These are phyloP conservation scores for Chlamydomonas sphaeroides DNA, from an alignment of 139 green algal species.

Conservation along the genomic window DNA sequence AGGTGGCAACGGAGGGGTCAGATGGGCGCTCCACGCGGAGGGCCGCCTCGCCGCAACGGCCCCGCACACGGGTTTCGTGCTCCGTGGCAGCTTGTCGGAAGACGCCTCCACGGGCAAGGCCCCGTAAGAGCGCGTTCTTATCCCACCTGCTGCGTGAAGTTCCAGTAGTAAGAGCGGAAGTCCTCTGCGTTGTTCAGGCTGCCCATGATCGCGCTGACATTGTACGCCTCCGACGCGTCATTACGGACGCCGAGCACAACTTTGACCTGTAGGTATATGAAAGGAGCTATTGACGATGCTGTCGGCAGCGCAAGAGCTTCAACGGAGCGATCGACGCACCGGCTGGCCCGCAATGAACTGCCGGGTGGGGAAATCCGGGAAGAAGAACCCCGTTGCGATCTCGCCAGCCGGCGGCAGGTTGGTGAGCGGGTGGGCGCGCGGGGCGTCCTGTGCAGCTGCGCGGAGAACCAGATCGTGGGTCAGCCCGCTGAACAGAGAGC, in stretches of 20 bases:
- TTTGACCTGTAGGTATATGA: conserved; percentile 50
- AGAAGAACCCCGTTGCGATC: conserved; percentile 46
- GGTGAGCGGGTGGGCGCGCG: conserved; percentile 46
- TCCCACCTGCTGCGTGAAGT: conserved; percentile 76
- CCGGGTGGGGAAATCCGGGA: conserved; percentile 44
- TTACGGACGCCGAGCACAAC: conserved; percentile 74
- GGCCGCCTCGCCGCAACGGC: too few species aligned
- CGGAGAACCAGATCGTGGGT: conserved; percentile 3
- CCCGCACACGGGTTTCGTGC: too few species aligned
- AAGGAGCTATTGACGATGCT: too few species aligned
- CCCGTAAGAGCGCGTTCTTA: too few species aligned
- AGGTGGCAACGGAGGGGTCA: too few species aligned
- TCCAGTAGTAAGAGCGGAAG: conserved; percentile 73
- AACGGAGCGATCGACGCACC: conserved; percentile 13
- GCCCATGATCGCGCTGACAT: conserved; percentile 75
- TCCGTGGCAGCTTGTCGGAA: too few species aligned
- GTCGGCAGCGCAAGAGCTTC: too few species aligned
- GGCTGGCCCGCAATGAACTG: conserved; percentile 51
- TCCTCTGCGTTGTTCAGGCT: conserved; percentile 72
- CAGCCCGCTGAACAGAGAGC: not conserved
- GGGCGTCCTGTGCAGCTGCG: conserved; percentile 10
- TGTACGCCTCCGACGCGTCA: conserved; percentile 62
- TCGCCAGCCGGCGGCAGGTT: conserved; percentile 47
- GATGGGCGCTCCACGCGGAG: not conserved
- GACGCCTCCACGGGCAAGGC: too few species aligned